These are phyloP conservation scores for Sungouiozyma ichnusensis DNA, from an alignment of 805 yeast species.

Conservation along the genomic window DNA sequence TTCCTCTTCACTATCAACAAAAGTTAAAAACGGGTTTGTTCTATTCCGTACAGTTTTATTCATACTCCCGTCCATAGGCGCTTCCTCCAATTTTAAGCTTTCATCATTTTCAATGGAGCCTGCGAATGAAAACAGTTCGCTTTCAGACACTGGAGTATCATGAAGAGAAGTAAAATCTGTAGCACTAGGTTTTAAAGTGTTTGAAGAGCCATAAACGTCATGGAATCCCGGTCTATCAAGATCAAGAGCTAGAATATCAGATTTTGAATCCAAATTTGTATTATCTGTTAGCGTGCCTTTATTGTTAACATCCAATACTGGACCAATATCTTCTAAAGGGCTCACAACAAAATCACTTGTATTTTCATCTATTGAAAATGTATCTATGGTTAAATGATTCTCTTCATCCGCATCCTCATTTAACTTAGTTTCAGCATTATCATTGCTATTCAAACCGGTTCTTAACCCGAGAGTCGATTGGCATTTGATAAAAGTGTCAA, in stretches of 20 bases:
- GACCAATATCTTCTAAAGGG: background rate
- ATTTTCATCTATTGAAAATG: background rate
- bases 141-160: background rate
- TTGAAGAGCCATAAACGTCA: background rate
- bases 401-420: background rate
- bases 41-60: background rate
- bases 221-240: background rate
- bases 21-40: background rate
- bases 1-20: background rate
- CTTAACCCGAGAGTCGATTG: background rate
- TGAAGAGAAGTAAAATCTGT: background rate
- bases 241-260: background rate
- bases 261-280: background rate
- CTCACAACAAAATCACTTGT: background rate
- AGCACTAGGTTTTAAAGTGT: background rate
- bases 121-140: background rate
- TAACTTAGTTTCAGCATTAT: background rate
- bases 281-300: background rate
- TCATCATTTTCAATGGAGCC: background rate
- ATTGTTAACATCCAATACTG: background rate
- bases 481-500: conserved; percentile 18
- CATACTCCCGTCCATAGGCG: background rate
- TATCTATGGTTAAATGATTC: background rate
- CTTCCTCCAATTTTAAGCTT: background rate
- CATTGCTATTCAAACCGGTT: background rate